Percentiles rank a stretch among this genome's conserved stretches.
Conservation (phyloP, 495 filamentous ascomycete genomes). For the Aspergillus carlsbadensis region DNA sequence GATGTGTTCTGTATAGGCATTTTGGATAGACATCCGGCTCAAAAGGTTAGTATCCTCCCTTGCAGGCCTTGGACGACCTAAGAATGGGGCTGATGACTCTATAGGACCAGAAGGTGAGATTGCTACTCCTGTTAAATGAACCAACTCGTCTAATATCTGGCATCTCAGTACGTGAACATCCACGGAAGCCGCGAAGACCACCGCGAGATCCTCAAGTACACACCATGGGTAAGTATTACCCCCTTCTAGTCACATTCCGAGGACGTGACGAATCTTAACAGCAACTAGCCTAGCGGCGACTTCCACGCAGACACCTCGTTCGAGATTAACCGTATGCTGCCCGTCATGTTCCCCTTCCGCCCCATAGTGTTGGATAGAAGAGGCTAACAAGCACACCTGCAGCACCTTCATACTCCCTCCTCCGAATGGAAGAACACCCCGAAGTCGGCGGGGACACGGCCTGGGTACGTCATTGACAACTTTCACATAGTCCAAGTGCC, state of each 20-base stretch:
- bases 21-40: slow-evolving; percentile 49
- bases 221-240: slow-evolving; percentile 40
- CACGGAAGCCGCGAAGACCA: slow-evolving; percentile 38
- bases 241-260: too few species aligned
- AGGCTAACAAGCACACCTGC: background rate
- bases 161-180: slow-evolving; percentile 33
- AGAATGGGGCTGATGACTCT: background rate
- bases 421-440: slow-evolving; percentile 56
- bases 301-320: slow-evolving; percentile 54
- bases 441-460: slow-evolving; percentile 54
- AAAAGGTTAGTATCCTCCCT: slow-evolving; percentile 30
- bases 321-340: slow-evolving; percentile 42
- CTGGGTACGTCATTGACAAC: slow-evolving; percentile 29
- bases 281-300: slow-evolving; percentile 34
- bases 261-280: background rate
- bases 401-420: slow-evolving; percentile 49
- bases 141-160: background rate
- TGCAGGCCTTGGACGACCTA: too few species aligned
- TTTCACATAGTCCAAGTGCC: background rate
- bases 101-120: background rate
- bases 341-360: too few species aligned
- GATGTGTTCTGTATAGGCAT: slow-evolving; percentile 18
- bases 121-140: background rate
- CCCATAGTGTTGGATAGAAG: background rate
- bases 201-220: slow-evolving; percentile 36